phyloP scores from a whole-genome alignment of 2,329 filamentous ascomycete genomes.

The Colletotrichum karsti region DNA sequence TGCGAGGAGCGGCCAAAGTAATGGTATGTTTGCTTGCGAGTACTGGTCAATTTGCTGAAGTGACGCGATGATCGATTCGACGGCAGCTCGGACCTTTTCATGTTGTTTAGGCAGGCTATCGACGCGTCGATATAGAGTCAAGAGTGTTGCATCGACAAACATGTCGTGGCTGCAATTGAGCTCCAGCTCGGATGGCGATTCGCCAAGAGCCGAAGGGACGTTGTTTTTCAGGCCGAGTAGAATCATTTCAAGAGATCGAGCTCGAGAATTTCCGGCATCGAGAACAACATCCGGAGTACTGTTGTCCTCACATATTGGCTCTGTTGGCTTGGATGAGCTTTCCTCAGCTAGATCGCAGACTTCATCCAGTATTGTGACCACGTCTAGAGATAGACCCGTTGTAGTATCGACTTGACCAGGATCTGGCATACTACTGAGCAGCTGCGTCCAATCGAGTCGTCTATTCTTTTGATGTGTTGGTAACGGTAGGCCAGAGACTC shows the following conservation, averaged over 20 bases:
- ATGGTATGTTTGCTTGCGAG: not conserved
- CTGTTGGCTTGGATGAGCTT: not conserved
- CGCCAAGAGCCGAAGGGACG: not conserved
- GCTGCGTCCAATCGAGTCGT: not conserved
- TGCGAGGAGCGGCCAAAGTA: not conserved
- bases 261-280: too few relatives aligned
- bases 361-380: not conserved
- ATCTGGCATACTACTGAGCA: not conserved
- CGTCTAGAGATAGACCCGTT: not conserved
- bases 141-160: not conserved
- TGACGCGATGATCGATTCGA: not conserved
- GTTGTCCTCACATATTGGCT: fast-evolving
- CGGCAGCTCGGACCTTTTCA: not conserved
- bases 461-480: not conserved
- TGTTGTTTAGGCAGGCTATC: not conserved
- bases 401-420: not conserved
- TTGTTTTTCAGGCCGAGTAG: not conserved
- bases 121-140: not conserved
- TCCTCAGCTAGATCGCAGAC: not conserved
- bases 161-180: not conserved
- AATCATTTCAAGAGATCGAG: too few relatives aligned
- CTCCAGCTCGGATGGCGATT: not conserved
- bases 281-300: not conserved
- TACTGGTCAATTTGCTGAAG: not conserved
- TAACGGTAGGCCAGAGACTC: not conserved